Evolutionary conservation across 768 basidiomycete genomes (phyloP).

Genomic region (Leucocoprinus birnbaumii): DNA sequence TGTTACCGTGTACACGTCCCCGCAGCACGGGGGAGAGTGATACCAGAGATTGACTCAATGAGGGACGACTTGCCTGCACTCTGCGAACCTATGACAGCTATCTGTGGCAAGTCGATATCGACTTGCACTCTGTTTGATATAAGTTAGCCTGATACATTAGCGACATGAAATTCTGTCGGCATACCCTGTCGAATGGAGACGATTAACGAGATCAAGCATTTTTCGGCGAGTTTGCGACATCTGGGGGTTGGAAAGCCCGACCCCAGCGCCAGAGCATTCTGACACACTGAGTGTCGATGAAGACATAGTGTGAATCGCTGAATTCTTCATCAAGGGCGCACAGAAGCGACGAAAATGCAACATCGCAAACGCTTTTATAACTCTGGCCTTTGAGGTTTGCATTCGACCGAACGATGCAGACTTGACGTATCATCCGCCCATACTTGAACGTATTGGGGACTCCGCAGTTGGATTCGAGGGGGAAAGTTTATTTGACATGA

Average conservation of each 20-base stretch:
- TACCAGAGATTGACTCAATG: constrained; percentile 61
- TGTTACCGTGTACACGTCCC: constrained; percentile 72
- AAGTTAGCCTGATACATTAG: background rate
- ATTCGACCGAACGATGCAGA: too few species aligned
- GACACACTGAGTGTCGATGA: background rate
- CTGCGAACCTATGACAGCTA: constrained; percentile 69
- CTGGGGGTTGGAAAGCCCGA: constrained; percentile 44
- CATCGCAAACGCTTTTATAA: too few species aligned
- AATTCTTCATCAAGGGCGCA: too few species aligned
- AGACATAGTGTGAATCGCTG: too few species aligned
- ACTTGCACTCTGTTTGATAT: constrained; percentile 49
- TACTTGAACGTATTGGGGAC: too few species aligned
- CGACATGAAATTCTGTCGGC: background rate
- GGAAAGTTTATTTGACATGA: too few species aligned
- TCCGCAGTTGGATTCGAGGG: too few species aligned
- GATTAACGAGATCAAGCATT: constrained; percentile 52
- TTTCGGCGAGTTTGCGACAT: constrained; percentile 33
- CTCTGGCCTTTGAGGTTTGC: too few species aligned
- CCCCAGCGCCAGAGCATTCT: too few species aligned
- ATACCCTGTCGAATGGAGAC: constrained; percentile 53
- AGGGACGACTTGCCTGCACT: constrained; percentile 64
- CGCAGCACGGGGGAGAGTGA: constrained; percentile 49
- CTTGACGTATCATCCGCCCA: too few species aligned
- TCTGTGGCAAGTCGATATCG: constrained; percentile 71
- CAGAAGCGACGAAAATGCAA: too few species aligned